Evolutionary conservation across 2,329 filamentous ascomycete genomes (phyloP).

Genomic region (Microcyclospora tardicrescens): DNA sequence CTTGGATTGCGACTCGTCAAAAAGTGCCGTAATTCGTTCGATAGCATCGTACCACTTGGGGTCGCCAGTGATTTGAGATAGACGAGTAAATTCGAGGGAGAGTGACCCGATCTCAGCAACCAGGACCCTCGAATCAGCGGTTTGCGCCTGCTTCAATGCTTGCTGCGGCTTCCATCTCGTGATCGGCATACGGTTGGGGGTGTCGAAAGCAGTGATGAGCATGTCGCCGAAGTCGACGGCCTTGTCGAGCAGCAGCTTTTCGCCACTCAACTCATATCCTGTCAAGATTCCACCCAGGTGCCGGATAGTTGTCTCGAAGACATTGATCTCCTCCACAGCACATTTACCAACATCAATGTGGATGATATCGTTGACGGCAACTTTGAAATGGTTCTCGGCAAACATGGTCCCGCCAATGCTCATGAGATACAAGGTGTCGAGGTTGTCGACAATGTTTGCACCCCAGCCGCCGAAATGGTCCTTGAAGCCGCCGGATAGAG

Average conservation of each 20-base stretch:
- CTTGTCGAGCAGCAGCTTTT: constrained; percentile 23
- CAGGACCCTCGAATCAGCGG: constrained; percentile 28
- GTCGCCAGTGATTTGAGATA: constrained; percentile 33
- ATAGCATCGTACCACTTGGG: constrained; percentile 35
- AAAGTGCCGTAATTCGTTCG: constrained; percentile 28
- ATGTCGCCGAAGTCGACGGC: constrained; percentile 28
- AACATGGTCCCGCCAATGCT: constrained; percentile 20
- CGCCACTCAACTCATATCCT: constrained; percentile 25
- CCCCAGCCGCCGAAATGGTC: constrained; percentile 37
- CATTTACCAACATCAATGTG: constrained; percentile 31
- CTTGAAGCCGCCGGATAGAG: constrained; percentile 28
- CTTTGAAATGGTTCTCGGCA: constrained; percentile 29
- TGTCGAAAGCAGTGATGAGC: constrained; percentile 37
- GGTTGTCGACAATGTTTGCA: constrained; percentile 32
- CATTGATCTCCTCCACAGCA: constrained; percentile 29
- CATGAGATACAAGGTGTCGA: constrained; percentile 38
- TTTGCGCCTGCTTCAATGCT: constrained; percentile 26
- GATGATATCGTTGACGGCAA: constrained; percentile 31
- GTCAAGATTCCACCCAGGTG: constrained; percentile 26
- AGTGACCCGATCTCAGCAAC: constrained; percentile 36
- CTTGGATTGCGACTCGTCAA: constrained; percentile 29
- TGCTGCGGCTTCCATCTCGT: constrained; percentile 32
- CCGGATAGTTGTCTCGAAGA: constrained; percentile 39
- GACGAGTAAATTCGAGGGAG: constrained; percentile 35
- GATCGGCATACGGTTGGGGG: constrained; percentile 32